Evolutionary conservation across 2,329 filamentous ascomycete genomes (phyloP), one percentile per base, ranked within the genome.

Genomic region (Ophiostoma quercus): DNA sequence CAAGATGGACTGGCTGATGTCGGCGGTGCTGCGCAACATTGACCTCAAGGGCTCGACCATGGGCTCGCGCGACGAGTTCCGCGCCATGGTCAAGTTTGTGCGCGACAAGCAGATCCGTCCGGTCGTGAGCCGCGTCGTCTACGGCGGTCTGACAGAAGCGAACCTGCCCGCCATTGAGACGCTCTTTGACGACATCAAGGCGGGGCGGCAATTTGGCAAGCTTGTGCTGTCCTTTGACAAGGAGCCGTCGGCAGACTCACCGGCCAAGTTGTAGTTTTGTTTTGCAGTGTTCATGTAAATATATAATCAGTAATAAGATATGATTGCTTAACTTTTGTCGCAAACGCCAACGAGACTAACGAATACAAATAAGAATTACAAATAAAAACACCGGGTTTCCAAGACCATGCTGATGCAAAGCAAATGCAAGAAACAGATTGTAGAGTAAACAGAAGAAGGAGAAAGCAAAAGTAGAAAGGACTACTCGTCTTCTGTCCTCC

Each of bases 181-280:
- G 0, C 79, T 97, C 68, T 98, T 97, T 77, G 88, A 92, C 57
- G 92, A 97, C 67, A 96, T 98, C 87, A 92, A 91, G 77, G 86
- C 87, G 6, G 92, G 90, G 0, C 88, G 82, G 72, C 94, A 98
- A 79, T 97, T 98, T 82, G 95, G 94, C 12, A 98, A 98, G 80
- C 79, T 98, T 75, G 92, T 97, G 1, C 87, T 97, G 73, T 87
- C 92, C 75, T 85, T 94, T 75, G 83, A 75, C 0, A 74, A 75
- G 14, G 77, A 68, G 57, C 62, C 62, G 3, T 37, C 60, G 7
- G 19, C 60, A 3, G 72, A 71, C 51, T 68, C 69, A 37, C 72
- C 72, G n/a, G 76, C 81, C 2, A 85, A 81, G 74, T 73, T 84
- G 71, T 84, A 78, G 74, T 14, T 41, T 34, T n/a, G n/a, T n/a